A percentile compares a stretch with the other conserved stretches of the same genome.
phyloP scores from a whole-genome alignment of 1,139 yeast genomes.

The Debaryomycetaceae sp. region DNA sequence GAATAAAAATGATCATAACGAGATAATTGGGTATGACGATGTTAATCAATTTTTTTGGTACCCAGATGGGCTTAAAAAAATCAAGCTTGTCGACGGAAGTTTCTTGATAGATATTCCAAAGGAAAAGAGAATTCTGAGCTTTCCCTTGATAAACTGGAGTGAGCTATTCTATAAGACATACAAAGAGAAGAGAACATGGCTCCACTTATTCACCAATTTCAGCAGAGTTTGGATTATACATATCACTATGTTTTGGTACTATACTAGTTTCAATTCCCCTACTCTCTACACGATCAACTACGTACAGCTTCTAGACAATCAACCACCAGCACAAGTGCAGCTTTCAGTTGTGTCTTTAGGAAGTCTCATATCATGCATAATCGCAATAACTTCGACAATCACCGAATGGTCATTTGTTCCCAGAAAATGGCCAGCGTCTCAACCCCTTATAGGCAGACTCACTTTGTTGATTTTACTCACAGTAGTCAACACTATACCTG shows the following conservation, averaged over 20 bases:
- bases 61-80: slow-evolving; percentile 53
- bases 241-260: slow-evolving; percentile 57
- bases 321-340: slow-evolving; percentile 61
- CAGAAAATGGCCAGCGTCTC: slow-evolving; percentile 65
- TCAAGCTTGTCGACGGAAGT: slow-evolving; percentile 40
- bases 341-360: slow-evolving; percentile 68
- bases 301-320: slow-evolving; percentile 53
- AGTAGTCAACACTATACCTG: slow-evolving; percentile 54
- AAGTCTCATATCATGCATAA: slow-evolving; percentile 63
- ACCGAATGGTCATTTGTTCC: slow-evolving; percentile 69
- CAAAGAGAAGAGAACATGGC: slow-evolving; percentile 61
- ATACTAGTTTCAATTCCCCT: slow-evolving; percentile 51
- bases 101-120: slow-evolving; percentile 43
- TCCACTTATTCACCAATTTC: slow-evolving; percentile 54
- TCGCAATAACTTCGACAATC: slow-evolving; percentile 60
- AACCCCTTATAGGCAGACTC: slow-evolving; percentile 43
- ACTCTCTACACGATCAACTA: slow-evolving; percentile 60
- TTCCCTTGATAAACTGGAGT: slow-evolving; percentile 60
- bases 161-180: slow-evolving; percentile 69
- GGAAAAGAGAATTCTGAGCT: slow-evolving; percentile 41
- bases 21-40: slow-evolving; percentile 81
- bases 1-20: slow-evolving; percentile 62
- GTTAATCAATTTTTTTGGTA: slow-evolving; percentile 85
- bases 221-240: slow-evolving; percentile 64
- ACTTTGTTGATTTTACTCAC: slow-evolving; percentile 41